These are phyloP conservation scores for Coemansia sp. DNA, from an alignment of 192 early-diverging fungal genomes.

Conservation along the genomic window DNA sequence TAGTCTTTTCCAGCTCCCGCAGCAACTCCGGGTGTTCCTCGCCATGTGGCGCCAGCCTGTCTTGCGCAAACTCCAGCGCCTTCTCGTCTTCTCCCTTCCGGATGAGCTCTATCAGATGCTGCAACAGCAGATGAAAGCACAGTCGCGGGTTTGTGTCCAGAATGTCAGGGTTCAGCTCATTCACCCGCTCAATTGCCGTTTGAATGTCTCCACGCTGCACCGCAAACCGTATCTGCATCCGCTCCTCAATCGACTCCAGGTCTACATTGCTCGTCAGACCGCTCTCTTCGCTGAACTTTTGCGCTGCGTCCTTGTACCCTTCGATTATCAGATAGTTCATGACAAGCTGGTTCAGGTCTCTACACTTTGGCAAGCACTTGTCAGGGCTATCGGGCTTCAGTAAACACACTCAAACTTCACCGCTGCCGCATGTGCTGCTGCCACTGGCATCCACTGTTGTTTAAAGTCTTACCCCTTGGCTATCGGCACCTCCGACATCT, in stretches of 20 bases:
- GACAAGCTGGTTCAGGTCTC: conserved; percentile 94
- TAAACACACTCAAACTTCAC: background rate
- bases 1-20: conserved; percentile 90
- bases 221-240: conserved; percentile 92
- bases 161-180: conserved; percentile 98
- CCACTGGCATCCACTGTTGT: background rate
- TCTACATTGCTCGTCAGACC: conserved; percentile 79
- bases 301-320: conserved; percentile 98
- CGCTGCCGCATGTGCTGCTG: background rate
- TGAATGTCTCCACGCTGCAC: conserved; percentile 89
- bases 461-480: conserved; percentile 69
- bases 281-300: conserved; percentile 90
- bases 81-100: conserved; percentile 73
- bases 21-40: conserved; percentile 96
- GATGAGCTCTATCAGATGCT: conserved; percentile 95
- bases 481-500: conserved; percentile 78
- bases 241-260: conserved; percentile 85
- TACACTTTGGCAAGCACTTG: conserved; percentile 20
- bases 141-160: conserved; percentile 91
- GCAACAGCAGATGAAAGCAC: conserved; percentile 96
- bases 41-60: conserved; percentile 95
- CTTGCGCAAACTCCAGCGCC: conserved; percentile 94
- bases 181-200: conserved; percentile 93
- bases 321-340: conserved; percentile 99
- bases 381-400: background rate